Percentiles rank a stretch among this genome's conserved stretches.
Conservation (phyloP, 1,284 basidiomycete species). For the Ustilago tritici region DNA sequence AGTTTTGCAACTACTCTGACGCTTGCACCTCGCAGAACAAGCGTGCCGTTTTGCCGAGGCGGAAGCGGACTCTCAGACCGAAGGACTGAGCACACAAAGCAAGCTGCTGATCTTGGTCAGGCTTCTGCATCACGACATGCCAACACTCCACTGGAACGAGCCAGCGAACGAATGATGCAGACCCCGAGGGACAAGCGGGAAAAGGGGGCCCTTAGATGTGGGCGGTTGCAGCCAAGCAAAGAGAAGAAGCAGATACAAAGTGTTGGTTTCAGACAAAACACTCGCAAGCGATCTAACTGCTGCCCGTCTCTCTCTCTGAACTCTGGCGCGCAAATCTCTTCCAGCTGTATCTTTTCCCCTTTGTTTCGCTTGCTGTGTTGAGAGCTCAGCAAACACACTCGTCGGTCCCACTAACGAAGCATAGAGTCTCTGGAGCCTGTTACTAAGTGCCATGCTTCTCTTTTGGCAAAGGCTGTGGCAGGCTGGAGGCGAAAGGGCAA, state of each 20-base stretch:
- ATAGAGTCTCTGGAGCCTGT: no score
- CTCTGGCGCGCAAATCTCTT: conserved; percentile 3
- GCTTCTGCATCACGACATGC: conserved; percentile 21
- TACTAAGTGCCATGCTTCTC: no score
- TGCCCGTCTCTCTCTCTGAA: not conserved
- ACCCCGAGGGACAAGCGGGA: not conserved
- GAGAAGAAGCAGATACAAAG: not conserved
- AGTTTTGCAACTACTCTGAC: not conserved
- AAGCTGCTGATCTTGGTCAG: conserved; percentile 2
- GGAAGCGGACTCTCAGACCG: conserved; percentile 1
- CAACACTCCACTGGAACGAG: conserved; percentile 7
- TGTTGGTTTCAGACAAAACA: conserved; percentile 35
- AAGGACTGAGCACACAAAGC: not conserved
- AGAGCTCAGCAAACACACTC: no score
- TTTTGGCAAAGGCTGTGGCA: no score
- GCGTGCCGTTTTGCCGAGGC: conserved; percentile 1
- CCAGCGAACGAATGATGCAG: conserved; percentile 1
- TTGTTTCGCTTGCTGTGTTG: no score
- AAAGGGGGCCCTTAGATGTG: not conserved
- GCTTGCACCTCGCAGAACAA: not conserved
- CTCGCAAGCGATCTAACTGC: not conserved
- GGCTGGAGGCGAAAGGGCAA: no score
- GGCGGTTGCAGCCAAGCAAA: conserved; percentile 25
- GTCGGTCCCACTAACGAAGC: no score
- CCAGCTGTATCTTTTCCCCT: no score